Base-by-base conservation (phyloP, 805 yeast species). In the Teunomyces stri region DNA sequence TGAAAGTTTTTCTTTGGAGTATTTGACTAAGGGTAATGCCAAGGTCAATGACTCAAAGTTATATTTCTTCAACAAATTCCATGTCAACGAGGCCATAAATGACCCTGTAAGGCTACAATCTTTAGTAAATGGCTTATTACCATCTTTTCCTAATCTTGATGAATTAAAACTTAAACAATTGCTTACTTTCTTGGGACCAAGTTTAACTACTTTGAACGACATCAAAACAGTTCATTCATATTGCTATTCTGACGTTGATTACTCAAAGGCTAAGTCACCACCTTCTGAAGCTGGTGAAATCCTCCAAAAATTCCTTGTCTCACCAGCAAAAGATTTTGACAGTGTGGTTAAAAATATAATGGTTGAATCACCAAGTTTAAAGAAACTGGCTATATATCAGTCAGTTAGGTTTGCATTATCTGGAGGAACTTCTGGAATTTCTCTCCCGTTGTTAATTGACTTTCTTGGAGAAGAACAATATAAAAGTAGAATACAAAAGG, bases 1-100 rank as follows among this genome's bases (percentile, higher is more conserved):
- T 10, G 51, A 71, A 22, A 50, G 63, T 20, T 94, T 94, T 61
- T 72, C 81, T 12, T 61, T 90, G 33, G 82, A 83, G 47, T 83
- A 87, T 20, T 74, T 94, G 55, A 92, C 98, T 10, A 89, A 82
- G 58, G 98, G 99, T 1, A 91, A 91, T 66, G 95, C 96, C 12
- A 92, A 90, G 61, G 97, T 94, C 6, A 90, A 87, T 53, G 83
- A 81, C 49, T 75, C 78, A 45, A 92, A 94, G 64, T 74, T 94
- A 45, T 71, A 74, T 54, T 87, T 69, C 61, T 87, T 94, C 69
- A 91, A 94, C 65, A 88, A 87, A 57, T 77, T 75, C 49, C 89
- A 87, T 60, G 65, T 90, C 34, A 65, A 66, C 4, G 52, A 62
- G 34, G 70, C 72, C 44, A 58, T 88, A 12, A 51, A 54, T 16